These are phyloP conservation scores for Casuarina glauca DNA, from an alignment of 306 rosid genomes.

Conservation along the genomic window DNA sequence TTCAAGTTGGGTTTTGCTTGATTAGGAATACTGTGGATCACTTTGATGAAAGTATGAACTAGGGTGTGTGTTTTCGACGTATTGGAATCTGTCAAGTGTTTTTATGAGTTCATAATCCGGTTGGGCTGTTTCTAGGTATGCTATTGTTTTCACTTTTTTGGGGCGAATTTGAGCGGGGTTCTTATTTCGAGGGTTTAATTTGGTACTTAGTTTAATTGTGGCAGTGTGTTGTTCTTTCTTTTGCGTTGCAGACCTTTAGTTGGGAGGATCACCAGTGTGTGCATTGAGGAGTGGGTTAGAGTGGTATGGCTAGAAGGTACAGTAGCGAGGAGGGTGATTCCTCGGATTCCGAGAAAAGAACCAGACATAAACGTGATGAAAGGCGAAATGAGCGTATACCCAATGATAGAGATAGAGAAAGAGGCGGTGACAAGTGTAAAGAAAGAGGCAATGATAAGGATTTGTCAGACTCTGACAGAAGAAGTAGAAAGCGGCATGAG, in stretches of 20 bases:
- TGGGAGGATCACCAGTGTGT: background rate
- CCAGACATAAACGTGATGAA: conserved; percentile 13
- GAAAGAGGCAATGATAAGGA: conserved; percentile 19
- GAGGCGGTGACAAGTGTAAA: conserved; percentile 14
- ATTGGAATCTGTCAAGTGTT: background rate
- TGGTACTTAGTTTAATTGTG: background rate
- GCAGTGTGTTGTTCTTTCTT: background rate
- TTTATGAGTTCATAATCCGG: background rate
- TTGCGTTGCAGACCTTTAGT: background rate
- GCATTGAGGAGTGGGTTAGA: background rate
- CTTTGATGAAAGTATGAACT: background rate
- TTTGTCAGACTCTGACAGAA: conserved; percentile 14
- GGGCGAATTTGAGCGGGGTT: background rate
- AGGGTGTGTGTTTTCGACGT: background rate
- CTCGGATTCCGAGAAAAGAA: conserved; percentile 26
- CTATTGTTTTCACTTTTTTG: background rate
- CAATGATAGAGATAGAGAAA: too few relatives aligned
- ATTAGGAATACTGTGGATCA: background rate
- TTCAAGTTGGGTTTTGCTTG: background rate
- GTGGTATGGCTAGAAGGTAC: conserved; percentile 51
- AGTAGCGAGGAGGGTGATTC: conserved; percentile 32
- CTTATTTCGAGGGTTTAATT: background rate
- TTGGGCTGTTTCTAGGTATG: background rate
- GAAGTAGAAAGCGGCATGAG: conserved; percentile 16
- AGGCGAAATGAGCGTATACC: conserved; percentile 15